Percentiles rank a stretch among this genome's conserved stretches.
phyloP scores from a whole-genome alignment of 2,329 filamentous ascomycete genomes.

The Diaporthe sp. region DNA sequence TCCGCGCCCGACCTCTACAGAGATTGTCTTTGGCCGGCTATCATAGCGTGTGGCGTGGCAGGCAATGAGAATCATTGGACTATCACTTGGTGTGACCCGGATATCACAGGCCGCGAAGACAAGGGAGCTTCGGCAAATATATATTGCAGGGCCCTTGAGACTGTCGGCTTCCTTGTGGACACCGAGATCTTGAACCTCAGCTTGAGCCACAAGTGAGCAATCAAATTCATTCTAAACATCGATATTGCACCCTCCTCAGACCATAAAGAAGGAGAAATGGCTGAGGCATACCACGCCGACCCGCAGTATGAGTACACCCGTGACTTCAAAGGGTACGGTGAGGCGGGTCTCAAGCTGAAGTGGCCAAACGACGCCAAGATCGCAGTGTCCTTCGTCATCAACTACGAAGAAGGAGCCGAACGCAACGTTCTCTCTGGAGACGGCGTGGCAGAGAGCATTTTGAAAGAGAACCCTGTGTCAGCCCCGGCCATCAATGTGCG shows the following conservation, averaged over 20 bases:
- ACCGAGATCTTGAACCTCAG: fast-evolving
- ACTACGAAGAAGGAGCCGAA: slow-evolving; percentile 55
- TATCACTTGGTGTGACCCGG: background rate
- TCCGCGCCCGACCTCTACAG: background rate
- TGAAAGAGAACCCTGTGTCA: slow-evolving; percentile 51
- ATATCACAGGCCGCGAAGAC: background rate
- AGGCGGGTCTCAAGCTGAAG: slow-evolving; percentile 48
- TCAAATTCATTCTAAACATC: no score
- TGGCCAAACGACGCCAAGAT: slow-evolving; percentile 55
- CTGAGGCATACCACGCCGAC: slow-evolving; percentile 22
- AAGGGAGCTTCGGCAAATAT: background rate
- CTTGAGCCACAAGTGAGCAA: no score
- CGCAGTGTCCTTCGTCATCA: slow-evolving; percentile 57
- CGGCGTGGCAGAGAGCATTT: slow-evolving; percentile 48
- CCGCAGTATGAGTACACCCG: slow-evolving; percentile 45
- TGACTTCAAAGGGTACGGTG: slow-evolving; percentile 53
- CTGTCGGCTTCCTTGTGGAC: no score
- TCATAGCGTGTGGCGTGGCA: background rate
- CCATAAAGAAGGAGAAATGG: background rate
- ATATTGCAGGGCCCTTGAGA: background rate
- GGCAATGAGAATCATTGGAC: background rate
- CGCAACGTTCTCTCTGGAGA: slow-evolving; percentile 51
- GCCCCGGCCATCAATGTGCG: slow-evolving; percentile 52
- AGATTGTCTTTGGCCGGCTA: background rate
- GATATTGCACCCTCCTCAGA: background rate